Percentiles rank a stretch among this genome's conserved stretches.
Evolutionary conservation across 257 asterid genomes (phyloP).

Genomic region (Eustoma russellianum): DNA sequence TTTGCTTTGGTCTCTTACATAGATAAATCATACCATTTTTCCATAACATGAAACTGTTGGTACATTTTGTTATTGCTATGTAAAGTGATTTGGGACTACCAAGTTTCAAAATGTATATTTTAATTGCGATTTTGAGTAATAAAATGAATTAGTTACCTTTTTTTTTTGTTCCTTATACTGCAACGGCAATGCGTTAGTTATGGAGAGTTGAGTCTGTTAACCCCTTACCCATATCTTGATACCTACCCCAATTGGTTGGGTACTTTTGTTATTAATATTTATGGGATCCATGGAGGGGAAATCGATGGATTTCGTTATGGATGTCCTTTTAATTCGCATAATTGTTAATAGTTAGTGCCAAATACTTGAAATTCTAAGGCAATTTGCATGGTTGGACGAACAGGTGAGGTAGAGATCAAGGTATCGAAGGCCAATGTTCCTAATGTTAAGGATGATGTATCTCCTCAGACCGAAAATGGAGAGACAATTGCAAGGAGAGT

Average conservation of each 20-base stretch:
- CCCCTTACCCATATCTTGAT: too few relatives aligned
- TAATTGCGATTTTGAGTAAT: background rate
- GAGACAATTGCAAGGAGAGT: slow-evolving; percentile 20
- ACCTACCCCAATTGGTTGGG: too few relatives aligned
- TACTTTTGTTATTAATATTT: background rate
- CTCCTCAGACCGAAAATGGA: slow-evolving; percentile 21
- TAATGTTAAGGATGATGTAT: slow-evolving; percentile 20
- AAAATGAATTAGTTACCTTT: background rate
- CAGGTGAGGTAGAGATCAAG: slow-evolving; percentile 32
- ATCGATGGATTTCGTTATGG: background rate
- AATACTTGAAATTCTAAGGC: slow-evolving; percentile 1
- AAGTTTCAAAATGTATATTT: background rate
- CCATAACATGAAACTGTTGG: too few relatives aligned
- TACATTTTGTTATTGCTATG: too few relatives aligned
- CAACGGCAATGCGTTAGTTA: too few relatives aligned
- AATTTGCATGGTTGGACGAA: background rate
- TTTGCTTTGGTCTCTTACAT: background rate
- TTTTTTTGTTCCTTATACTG: background rate
- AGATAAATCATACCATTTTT: too few relatives aligned
- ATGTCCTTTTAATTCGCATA: slow-evolving; percentile 1
- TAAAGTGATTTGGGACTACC: too few relatives aligned
- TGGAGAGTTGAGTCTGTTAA: too few relatives aligned
- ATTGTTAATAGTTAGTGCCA: background rate
- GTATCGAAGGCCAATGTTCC: slow-evolving; percentile 21
- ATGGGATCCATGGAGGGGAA: background rate